Evolutionary conservation across 2,329 filamentous ascomycete genomes (phyloP).

Genomic region (Aspergillus aculeatinus): DNA sequence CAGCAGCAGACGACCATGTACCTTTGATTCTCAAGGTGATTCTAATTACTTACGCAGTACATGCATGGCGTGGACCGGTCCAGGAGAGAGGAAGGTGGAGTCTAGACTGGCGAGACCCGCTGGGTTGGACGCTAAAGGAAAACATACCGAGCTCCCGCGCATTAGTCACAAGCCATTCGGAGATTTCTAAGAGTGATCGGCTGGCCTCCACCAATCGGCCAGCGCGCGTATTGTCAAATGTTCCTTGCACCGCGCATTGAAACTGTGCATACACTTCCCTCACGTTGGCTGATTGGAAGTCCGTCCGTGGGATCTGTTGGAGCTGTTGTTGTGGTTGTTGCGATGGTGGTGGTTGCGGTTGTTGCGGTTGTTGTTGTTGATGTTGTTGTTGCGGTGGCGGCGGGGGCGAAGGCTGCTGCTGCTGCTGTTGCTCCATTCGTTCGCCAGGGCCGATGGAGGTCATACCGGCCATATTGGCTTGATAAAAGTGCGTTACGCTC

Average conservation of each 20-base stretch:
- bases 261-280: slow-evolving; percentile 69
- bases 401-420: slow-evolving; percentile 27
- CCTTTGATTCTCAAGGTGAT: not conserved
- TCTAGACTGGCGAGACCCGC: slow-evolving; percentile 1
- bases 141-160: slow-evolving; percentile 66
- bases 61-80: slow-evolving; percentile 2
- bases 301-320: slow-evolving; percentile 17
- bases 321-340: slow-evolving; percentile 30
- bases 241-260: slow-evolving; percentile 56
- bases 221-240: slow-evolving; percentile 70
- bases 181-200: slow-evolving; percentile 59
- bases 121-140: slow-evolving; percentile 26
- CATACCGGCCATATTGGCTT: slow-evolving; percentile 54
- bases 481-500: slow-evolving; percentile 52
- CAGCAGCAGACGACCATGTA: not conserved
- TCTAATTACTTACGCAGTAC: not conserved
- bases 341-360: slow-evolving; percentile 29
- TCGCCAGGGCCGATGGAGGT: slow-evolving; percentile 39
- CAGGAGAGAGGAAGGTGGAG: not conserved
- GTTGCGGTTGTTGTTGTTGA: slow-evolving; percentile 1
- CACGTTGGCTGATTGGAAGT: slow-evolving; percentile 50
- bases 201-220: slow-evolving; percentile 61
- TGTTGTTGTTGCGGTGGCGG: slow-evolving; percentile 13
- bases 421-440: slow-evolving; percentile 27
- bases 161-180: slow-evolving; percentile 66